phyloP scores from a whole-genome alignment of 176 grass and related monocot species.

The Oryza glaberrima region DNA sequence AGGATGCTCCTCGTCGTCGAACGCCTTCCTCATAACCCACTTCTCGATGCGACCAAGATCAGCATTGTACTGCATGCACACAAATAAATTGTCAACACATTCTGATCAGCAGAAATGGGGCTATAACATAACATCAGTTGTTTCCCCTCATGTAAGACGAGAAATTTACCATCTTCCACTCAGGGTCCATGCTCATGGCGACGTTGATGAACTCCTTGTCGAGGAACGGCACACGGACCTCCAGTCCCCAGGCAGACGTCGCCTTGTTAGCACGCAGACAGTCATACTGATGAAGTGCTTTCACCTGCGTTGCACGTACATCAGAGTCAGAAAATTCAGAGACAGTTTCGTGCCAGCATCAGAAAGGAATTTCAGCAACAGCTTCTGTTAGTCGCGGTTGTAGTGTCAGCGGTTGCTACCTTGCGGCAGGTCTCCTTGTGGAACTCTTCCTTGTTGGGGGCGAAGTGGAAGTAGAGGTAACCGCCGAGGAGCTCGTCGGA shows the following conservation, averaged over 20 bases:
- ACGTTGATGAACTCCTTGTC: conserved; percentile 94
- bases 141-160: neutral
- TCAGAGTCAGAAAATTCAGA: neutral
- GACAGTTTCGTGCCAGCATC: neutral
- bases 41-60: conserved; percentile 80
- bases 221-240: conserved; percentile 96
- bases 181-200: conserved; percentile 93
- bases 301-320: conserved; percentile 48
- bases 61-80: conserved; percentile 56
- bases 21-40: conserved; percentile 93
- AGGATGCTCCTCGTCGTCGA: conserved; percentile 85
- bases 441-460: conserved; percentile 93
- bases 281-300: conserved; percentile 91
- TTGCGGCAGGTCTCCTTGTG: conserved; percentile 95
- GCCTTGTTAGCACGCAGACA: conserved; percentile 93
- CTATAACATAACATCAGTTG: neutral
- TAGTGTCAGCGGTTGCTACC: conserved; percentile 33
- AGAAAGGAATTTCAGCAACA: neutral
- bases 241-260: conserved; percentile 91
- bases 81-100: conserved; percentile 13
- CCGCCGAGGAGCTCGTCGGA: conserved; percentile 95
- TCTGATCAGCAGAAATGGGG: neutral
- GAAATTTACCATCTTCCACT: conserved; percentile 77
- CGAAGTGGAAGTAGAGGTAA: conserved; percentile 99
- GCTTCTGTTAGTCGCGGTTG: neutral